These are phyloP conservation scores for Cyamopsis tetragonoloba DNA, from an alignment of 306 rosid genomes.

Conservation along the genomic window DNA sequence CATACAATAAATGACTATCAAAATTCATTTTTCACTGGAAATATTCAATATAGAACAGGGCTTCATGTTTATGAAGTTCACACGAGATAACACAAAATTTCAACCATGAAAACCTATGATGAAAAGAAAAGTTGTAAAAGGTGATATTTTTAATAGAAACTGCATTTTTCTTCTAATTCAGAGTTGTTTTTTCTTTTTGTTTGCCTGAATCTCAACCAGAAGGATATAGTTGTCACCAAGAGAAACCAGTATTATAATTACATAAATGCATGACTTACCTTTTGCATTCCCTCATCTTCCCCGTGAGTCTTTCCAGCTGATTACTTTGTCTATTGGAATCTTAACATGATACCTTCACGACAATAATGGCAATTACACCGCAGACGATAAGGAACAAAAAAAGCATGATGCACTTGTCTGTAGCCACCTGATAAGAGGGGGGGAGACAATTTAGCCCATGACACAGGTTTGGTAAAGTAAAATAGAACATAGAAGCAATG, in stretches of 20 bases:
- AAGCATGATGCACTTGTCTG: conserved; percentile 95
- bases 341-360: conserved; percentile 71
- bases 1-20: no score
- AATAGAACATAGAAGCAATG: no score
- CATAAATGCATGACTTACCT: conserved; percentile 39
- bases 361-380: conserved; percentile 84
- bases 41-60: not conserved
- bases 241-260: not conserved
- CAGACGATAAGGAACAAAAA: conserved; percentile 76
- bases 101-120: not conserved
- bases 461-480: no score
- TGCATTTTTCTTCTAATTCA: conserved; percentile 9
- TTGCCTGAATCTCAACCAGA: not conserved
- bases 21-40: no score
- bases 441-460: no score
- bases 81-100: not conserved
- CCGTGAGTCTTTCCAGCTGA: conserved; percentile 87
- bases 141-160: conserved; percentile 14
- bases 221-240: not conserved
- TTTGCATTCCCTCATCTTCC: conserved; percentile 92
- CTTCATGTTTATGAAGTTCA: not conserved
- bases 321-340: conserved; percentile 85
- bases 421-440: no score
- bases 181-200: not conserved
- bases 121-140: not conserved